Evolutionary conservation across 768 basidiomycete species (phyloP).

Genomic region (Rhizopogon rudus): DNA sequence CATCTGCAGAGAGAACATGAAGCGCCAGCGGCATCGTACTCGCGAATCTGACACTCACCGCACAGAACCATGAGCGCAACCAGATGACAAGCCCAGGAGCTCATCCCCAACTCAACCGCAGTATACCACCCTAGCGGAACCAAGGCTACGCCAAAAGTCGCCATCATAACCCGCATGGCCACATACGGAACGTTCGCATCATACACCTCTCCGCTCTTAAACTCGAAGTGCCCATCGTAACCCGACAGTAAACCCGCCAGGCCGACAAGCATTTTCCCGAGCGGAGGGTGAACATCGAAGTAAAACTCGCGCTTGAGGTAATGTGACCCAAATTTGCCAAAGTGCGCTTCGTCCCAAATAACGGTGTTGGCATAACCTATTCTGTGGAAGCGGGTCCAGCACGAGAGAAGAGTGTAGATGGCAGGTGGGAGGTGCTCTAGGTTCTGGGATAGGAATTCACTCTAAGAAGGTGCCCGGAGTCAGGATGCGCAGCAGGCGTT

Average conservation of each 20-base stretch:
- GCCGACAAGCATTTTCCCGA: constrained; percentile 99
- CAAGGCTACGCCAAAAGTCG: constrained; percentile 91
- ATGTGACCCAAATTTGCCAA: constrained; percentile 97
- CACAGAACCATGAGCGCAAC: constrained; percentile 91
- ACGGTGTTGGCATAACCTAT: constrained; percentile 85
- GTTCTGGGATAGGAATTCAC: constrained; percentile 78
- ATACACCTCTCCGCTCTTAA: constrained; percentile 87
- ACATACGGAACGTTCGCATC: constrained; percentile 84
- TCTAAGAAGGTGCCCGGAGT: constrained; percentile 31
- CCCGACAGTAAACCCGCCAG: constrained; percentile 87
- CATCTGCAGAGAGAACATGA: constrained; percentile 49
- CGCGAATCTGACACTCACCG: constrained; percentile 44
- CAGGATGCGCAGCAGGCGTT: constrained; percentile 5
- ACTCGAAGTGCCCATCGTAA: constrained; percentile 89
- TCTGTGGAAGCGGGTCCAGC: constrained; percentile 92
- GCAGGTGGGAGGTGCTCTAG: constrained; percentile 72
- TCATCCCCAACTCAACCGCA: constrained; percentile 90
- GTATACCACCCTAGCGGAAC: constrained; percentile 98
- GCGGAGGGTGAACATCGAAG: constrained; percentile 97
- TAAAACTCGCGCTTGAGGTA: constrained; percentile 99
- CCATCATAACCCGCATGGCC: constrained; percentile 93
- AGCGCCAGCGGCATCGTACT: not conserved
- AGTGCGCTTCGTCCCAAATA: constrained; percentile 99
- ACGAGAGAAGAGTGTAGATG: constrained; percentile 88
- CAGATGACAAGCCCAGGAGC: constrained; percentile 82